Percentiles rank a stretch among this genome's conserved stretches.
phyloP scores from a whole-genome alignment of 441 rosid species.

The Brassica balearica region DNA sequence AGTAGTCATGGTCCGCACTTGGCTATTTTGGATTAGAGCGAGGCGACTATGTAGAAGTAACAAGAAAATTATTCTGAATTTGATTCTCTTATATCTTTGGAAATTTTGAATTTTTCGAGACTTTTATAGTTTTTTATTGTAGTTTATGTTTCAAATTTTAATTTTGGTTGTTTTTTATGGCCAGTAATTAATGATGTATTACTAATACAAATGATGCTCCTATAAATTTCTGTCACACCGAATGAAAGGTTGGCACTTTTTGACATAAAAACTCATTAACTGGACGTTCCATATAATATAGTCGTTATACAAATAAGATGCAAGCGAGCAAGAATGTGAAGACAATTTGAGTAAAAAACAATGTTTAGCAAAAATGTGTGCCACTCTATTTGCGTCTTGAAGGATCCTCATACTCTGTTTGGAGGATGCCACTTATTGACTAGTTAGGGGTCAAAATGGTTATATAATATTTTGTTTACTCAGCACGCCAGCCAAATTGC shows the following conservation, averaged over 20 bases:
- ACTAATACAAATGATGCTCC: too few species aligned
- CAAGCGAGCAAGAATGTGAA: neutral
- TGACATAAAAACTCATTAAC: neutral
- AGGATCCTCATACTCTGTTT: neutral
- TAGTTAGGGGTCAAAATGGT: neutral
- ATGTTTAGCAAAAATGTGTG: neutral
- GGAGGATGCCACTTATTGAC: constrained; percentile 4
- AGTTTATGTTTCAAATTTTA: neutral
- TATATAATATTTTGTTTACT: neutral
- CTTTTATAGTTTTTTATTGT: neutral
- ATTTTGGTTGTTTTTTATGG: neutral
- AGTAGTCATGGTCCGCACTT: constrained; percentile 20
- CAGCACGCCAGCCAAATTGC: neutral
- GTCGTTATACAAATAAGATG: neutral
- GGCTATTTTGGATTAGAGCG: constrained; percentile 33
- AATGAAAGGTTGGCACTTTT: neutral
- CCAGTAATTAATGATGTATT: too few species aligned
- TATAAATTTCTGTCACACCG: too few species aligned
- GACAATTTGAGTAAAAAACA: neutral
- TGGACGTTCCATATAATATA: neutral
- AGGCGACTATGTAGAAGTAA: neutral
- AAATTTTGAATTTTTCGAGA: neutral
- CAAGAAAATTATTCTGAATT: neutral
- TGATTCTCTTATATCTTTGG: neutral
- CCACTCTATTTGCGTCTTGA: neutral